A percentile compares a stretch with the other conserved stretches of the same genome.
Conservation (phyloP, 495 filamentous ascomycete species). For the Beverwykella pulmonaria region DNA sequence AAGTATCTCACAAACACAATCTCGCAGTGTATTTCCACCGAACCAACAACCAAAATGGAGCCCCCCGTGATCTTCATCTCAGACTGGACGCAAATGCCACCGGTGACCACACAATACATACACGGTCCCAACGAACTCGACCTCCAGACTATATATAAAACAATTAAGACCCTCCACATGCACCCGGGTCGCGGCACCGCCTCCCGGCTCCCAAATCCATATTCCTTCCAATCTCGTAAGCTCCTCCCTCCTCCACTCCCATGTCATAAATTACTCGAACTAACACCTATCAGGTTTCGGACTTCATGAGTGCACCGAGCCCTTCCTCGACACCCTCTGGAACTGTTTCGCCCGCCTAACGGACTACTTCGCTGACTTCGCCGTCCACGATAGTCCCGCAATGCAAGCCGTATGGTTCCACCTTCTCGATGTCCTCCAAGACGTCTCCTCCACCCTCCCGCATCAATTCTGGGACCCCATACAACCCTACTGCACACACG, state of each 20-base stretch:
- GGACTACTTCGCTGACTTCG: constrained; percentile 19
- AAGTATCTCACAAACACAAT: neutral
- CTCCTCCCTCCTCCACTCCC: neutral
- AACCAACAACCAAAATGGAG: neutral
- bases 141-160: neutral
- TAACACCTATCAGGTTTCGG: neutral
- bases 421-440: constrained; percentile 4
- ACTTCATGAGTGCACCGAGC: neutral
- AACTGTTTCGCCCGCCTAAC: neutral
- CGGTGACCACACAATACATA: neutral
- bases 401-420: constrained; percentile 16
- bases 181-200: constrained; percentile 1
- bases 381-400: neutral
- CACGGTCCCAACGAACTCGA: neutral
- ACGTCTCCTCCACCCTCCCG: neutral
- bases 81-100: neutral
- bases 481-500: constrained; percentile 1
- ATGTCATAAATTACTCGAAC: no score
- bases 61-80: constrained; percentile 9
- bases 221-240: no score
- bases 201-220: neutral
- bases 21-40: no score
- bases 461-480: neutral
- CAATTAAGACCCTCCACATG: neutral
- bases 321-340: constrained; percentile 6